These are phyloP conservation scores for Verticillium albo-atrum DNA, from an alignment of 2,329 filamentous ascomycete genomes.

Conservation along the genomic window DNA sequence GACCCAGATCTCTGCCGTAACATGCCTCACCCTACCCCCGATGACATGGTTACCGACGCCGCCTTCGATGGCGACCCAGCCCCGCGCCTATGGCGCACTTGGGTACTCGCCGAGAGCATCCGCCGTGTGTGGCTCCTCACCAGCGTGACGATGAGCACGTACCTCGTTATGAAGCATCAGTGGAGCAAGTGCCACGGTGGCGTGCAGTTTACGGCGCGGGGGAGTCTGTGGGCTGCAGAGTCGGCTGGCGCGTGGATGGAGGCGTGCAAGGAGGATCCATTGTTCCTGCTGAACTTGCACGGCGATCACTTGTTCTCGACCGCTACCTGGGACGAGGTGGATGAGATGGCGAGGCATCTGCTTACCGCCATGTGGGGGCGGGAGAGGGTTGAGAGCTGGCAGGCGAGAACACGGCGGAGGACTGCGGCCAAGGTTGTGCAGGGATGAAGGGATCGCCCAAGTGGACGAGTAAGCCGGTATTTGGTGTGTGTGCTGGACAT, in stretches of 20 bases:
- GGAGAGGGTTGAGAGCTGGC: slow-evolving; percentile 9
- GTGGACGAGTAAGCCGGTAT: too few relatives aligned
- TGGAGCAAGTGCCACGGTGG: slow-evolving; percentile 13
- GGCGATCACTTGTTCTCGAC: neutral
- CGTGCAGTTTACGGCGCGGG: slow-evolving; percentile 18
- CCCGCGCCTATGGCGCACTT: slow-evolving; percentile 20
- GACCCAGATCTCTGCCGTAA: neutral
- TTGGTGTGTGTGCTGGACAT: too few relatives aligned
- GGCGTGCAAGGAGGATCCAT: neutral
- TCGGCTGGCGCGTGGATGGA: slow-evolving; percentile 17
- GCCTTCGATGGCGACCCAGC: slow-evolving; percentile 7
- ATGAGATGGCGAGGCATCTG: slow-evolving; percentile 9
- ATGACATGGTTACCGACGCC: slow-evolving; percentile 3
- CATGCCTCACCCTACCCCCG: neutral
- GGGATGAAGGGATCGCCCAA: neutral
- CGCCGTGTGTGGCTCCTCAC: slow-evolving; percentile 16
- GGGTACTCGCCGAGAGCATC: slow-evolving; percentile 24
- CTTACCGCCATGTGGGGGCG: slow-evolving; percentile 7
- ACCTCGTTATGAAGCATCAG: slow-evolving; percentile 13
- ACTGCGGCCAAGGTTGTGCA: neutral
- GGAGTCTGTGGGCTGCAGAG: slow-evolving; percentile 20
- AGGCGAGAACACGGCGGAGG: neutral
- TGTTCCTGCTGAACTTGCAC: slow-evolving; percentile 3
- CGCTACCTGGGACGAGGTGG: slow-evolving; percentile 5
- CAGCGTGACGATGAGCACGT: slow-evolving; percentile 13